Evolutionary conservation across 1,284 basidiomycete species (phyloP).

Genomic region (Microbotryum saponariae): DNA sequence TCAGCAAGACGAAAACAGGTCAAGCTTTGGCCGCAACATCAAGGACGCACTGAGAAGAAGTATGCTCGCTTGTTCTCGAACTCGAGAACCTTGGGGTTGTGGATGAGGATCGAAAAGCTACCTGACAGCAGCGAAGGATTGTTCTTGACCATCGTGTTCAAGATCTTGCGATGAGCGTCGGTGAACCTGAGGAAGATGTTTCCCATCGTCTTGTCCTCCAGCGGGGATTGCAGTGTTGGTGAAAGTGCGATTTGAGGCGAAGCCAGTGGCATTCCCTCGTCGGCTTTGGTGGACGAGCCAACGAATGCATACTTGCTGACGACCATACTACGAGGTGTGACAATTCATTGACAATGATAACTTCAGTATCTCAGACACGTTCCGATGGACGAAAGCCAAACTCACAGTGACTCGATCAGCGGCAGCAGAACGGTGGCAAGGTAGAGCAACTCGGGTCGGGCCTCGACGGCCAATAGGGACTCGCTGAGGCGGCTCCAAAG

Average conservation of each 20-base stretch:
- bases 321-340: conserved; percentile 16
- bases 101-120: conserved; percentile 90
- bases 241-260: conserved; percentile 8
- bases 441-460: conserved; percentile 69
- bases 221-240: conserved; percentile 14
- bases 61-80: conserved; percentile 99
- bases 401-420: conserved; percentile 91
- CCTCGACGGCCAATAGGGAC: conserved; percentile 72
- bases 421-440: conserved; percentile 83
- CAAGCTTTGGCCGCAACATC: conserved; percentile 2
- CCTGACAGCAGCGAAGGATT: conserved; percentile 94
- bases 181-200: conserved; percentile 92
- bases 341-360: background rate
- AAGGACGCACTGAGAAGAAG: conserved; percentile 49
- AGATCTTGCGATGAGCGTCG: conserved; percentile 83
- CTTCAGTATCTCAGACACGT: background rate
- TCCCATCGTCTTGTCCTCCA: conserved; percentile 50
- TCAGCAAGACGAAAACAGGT: background rate
- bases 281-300: conserved; percentile 46
- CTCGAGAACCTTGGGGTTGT: conserved; percentile 93
- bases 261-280: conserved; percentile 39
- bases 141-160: conserved; percentile 87
- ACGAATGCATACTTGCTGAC: conserved; percentile 13
- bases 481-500: conserved; percentile 80
- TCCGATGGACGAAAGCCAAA: background rate